Conservation (phyloP, 805 yeast genomes). For the Grigorovia jiainica region DNA sequence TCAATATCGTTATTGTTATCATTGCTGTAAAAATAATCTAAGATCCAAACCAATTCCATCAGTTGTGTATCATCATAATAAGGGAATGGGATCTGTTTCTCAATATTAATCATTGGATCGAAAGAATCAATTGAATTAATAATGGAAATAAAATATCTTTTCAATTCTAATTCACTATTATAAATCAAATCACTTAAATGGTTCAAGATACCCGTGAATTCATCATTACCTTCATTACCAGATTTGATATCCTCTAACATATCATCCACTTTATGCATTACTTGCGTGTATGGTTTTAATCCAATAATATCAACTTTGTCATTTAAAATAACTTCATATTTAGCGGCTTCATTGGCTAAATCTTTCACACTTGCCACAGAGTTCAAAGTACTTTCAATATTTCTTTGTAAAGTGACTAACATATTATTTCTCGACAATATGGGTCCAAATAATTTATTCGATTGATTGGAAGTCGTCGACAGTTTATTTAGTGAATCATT, state of each 20-base stretch:
- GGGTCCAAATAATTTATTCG: conserved; percentile 51
- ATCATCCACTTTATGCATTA: conserved; percentile 37
- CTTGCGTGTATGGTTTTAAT: conserved; percentile 30
- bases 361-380: conserved; percentile 42
- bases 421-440: conserved; percentile 53
- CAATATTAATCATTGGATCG: conserved; percentile 36
- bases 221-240: conserved; percentile 22
- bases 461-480: conserved; percentile 21
- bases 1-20: conserved; percentile 25
- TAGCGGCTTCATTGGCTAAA: conserved; percentile 37
- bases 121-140: conserved; percentile 35
- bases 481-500: conserved; percentile 46
- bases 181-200: conserved; percentile 48
- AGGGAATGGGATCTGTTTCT: conserved; percentile 34
- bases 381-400: conserved; percentile 45
- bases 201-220: conserved; percentile 58
- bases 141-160: conserved; percentile 39
- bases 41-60: conserved; percentile 33
- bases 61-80: conserved; percentile 29
- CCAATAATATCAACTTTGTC: conserved; percentile 28
- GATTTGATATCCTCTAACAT: conserved; percentile 37
- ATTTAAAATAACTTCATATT: conserved; percentile 30
- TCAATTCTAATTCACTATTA: conserved; percentile 47
- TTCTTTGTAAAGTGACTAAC: conserved; percentile 44
- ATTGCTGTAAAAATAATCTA: conserved; percentile 36